These are phyloP conservation scores for Litchi chinensis DNA, from an alignment of 345 rosid genomes.

Conservation along the genomic window DNA sequence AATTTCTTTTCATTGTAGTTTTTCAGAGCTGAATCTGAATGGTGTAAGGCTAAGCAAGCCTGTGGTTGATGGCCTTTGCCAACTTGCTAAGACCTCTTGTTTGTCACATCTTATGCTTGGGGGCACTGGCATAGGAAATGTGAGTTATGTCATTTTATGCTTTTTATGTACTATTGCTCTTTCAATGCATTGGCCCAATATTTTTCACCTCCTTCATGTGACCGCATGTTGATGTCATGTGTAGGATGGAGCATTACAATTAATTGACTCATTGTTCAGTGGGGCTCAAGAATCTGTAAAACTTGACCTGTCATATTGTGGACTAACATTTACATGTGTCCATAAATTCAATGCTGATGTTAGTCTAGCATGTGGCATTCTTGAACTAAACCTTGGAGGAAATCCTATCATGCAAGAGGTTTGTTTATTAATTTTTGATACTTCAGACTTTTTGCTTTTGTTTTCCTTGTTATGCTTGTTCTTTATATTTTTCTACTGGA, in stretches of 20 bases:
- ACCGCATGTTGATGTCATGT: slow-evolving; percentile 24
- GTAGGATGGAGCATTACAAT: slow-evolving; percentile 70
- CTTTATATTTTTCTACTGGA: background rate
- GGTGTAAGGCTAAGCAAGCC: slow-evolving; percentile 75
- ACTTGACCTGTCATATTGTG: slow-evolving; percentile 78
- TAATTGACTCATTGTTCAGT: slow-evolving; percentile 54
- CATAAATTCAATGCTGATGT: slow-evolving; percentile 37
- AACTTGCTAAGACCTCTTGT: slow-evolving; percentile 60
- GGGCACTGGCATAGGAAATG: slow-evolving; percentile 79
- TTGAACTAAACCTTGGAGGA: slow-evolving; percentile 77
- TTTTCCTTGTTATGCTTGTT: background rate
- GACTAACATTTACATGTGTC: slow-evolving; percentile 50
- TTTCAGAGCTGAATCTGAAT: slow-evolving; percentile 77
- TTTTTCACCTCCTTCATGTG: slow-evolving; percentile 14
- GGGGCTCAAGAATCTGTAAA: slow-evolving; percentile 62
- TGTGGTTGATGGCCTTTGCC: slow-evolving; percentile 67
- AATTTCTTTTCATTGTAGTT: slow-evolving; percentile 44
- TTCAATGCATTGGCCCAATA: background rate
- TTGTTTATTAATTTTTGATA: slow-evolving; percentile 23
- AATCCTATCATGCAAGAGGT: slow-evolving; percentile 76
- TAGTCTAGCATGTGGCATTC: slow-evolving; percentile 47
- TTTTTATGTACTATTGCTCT: background rate
- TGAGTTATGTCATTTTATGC: slow-evolving; percentile 31
- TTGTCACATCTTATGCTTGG: slow-evolving; percentile 74
- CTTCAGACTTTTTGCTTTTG: background rate